These are phyloP conservation scores for Elaeis guineensis DNA, from an alignment of 176 grass and related monocot genomes.

Conservation along the genomic window DNA sequence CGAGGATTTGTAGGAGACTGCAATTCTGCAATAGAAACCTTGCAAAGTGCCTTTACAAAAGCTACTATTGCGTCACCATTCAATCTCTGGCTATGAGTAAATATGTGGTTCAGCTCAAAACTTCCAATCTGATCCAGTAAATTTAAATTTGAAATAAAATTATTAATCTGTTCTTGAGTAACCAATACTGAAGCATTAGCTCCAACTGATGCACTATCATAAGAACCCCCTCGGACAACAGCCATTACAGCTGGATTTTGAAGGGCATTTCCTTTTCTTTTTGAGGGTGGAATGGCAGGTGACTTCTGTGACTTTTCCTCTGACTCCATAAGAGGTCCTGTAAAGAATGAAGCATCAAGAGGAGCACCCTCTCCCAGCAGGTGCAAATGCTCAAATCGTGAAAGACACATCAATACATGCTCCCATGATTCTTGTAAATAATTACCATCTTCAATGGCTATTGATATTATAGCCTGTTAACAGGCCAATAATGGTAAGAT, in stretches of 20 bases:
- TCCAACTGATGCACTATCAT: slow-evolving; percentile 73
- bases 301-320: slow-evolving; percentile 65
- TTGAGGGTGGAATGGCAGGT: slow-evolving; percentile 38
- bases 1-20: slow-evolving; percentile 83
- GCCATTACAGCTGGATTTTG: slow-evolving; percentile 92
- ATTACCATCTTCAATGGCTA: slow-evolving; percentile 87
- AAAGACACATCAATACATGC: slow-evolving; percentile 90
- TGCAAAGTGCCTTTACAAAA: slow-evolving; percentile 98
- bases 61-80: slow-evolving; percentile 95
- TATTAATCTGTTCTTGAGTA: slow-evolving; percentile 87
- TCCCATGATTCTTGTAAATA: slow-evolving; percentile 96
- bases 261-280: slow-evolving; percentile 67
- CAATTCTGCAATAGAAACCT: slow-evolving; percentile 88
- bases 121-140: slow-evolving; percentile 91
- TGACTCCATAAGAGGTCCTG: slow-evolving; percentile 39
- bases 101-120: slow-evolving; percentile 98
- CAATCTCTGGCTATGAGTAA: slow-evolving; percentile 94
- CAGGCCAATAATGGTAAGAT: background rate
- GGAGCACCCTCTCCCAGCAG: slow-evolving; percentile 87
- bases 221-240: slow-evolving; percentile 85
- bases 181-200: slow-evolving; percentile 51
- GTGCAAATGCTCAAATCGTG: slow-evolving; percentile 93
- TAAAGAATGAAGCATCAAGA: slow-evolving; percentile 87
- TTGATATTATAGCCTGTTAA: slow-evolving; percentile 96
- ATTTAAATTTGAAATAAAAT: slow-evolving; percentile 88